Conservation (phyloP, 495 filamentous ascomycete species). For the Coniosporium apollinis region DNA sequence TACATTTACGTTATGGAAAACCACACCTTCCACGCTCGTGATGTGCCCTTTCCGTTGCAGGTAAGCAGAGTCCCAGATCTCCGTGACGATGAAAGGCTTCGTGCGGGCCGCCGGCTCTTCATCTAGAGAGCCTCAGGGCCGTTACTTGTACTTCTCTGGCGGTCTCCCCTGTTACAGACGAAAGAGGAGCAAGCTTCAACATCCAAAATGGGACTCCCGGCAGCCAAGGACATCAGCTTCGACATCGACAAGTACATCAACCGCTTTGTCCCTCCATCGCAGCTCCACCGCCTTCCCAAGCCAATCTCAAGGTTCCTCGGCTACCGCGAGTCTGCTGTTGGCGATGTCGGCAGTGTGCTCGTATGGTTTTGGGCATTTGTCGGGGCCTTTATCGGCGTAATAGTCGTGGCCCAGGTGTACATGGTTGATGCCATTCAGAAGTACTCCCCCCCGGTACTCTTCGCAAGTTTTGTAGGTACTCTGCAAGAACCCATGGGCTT, state of each 20-base stretch:
- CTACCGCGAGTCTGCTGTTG: slow-evolving; percentile 11
- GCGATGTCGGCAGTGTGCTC: slow-evolving; percentile 15
- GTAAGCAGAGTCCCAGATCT: neutral
- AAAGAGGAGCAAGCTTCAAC: neutral
- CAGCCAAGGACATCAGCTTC: slow-evolving; percentile 10
- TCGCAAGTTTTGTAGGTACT: slow-evolving; percentile 11
- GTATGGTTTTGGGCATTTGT: slow-evolving; percentile 14
- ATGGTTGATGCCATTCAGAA: slow-evolving; percentile 9
- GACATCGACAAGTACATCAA: slow-evolving; percentile 20
- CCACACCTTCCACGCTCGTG: too few species aligned
- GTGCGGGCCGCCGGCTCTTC: neutral
- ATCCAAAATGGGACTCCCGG: neutral
- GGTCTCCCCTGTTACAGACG: neutral
- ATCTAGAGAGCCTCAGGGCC: neutral
- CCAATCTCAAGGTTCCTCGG: slow-evolving; percentile 18
- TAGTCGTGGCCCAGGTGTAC: slow-evolving; percentile 14
- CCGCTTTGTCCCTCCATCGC: slow-evolving; percentile 16
- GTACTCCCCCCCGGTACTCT: neutral
- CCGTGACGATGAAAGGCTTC: neutral
- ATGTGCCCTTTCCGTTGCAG: too few species aligned
- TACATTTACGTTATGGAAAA: too few species aligned
- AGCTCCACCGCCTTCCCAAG: slow-evolving; percentile 11
- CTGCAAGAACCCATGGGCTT: too few species aligned
- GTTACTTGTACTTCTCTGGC: neutral
- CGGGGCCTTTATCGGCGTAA: slow-evolving; percentile 18